Evolutionary conservation across 2,329 filamentous ascomycete species (phyloP), one percentile per base, ranked within the genome.

Genomic region (Xylariaceae sp.): DNA sequence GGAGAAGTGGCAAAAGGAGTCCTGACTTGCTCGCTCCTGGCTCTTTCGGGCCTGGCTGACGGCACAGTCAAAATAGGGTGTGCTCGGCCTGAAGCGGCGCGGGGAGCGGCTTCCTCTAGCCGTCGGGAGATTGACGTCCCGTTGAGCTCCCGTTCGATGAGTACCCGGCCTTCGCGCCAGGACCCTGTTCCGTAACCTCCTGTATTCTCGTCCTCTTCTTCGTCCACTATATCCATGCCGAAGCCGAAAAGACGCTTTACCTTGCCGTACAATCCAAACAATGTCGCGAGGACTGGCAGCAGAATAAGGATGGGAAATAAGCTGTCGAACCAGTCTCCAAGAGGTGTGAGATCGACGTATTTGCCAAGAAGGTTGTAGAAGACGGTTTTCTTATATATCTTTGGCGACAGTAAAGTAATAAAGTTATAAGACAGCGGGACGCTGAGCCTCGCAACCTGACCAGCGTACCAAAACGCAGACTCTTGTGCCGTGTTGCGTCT

Each of bases 371-470:
- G 96, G 40, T 81, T 71, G 73, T 92, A 96, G 71, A 97, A 99
- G 0, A 85, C 84, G 0, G 92, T 96, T 63, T 85, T 80, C 53
- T 79, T 73, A 67, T 91, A 92, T 40, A 95, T 82, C 12, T 77
- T 76, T 7, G 76, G 78, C 0, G 88, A 87, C 19, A 96, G 73
- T 68, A 97, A 92, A 0, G 92, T 96, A 69, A 96, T 80, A 67
- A 97, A 99, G 72, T 99, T 99, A 80, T 96, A 99, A 3, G 89
- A 86, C 8, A 99, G 79, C 0, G 94, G 94, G 0, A 99, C 89
- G 1, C 89, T 96, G 41, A 99, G 83, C 65, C 92, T 89, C 48
- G 94, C 92, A 10, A 96, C 88, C 69, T 96, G 90, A 54, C 90
- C 85, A 1, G 90, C 87, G 68, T 97, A 99, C 91, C 95, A 99